Conservation (phyloP, 257 asterid species). For the Paraleonurus japonicus region DNA sequence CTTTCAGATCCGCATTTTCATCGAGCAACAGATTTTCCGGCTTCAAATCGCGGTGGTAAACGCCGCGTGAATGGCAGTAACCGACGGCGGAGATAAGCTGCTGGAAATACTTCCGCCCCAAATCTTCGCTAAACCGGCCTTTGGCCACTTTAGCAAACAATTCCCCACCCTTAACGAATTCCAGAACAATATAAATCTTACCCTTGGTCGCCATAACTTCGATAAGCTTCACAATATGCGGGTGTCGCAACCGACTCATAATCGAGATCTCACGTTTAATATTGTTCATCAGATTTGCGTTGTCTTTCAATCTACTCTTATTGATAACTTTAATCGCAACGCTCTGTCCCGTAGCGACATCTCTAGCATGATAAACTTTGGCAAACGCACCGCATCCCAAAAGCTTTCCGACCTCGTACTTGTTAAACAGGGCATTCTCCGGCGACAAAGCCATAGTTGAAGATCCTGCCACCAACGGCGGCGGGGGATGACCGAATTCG, state of each 20-base stretch:
- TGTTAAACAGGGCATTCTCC: conserved; percentile 57
- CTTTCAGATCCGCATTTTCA: conserved; percentile 74
- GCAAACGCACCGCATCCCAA: conserved; percentile 97
- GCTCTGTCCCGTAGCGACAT: conserved; percentile 60
- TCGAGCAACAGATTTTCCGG: conserved; percentile 84
- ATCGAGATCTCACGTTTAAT: conserved; percentile 76
- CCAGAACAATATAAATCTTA: conserved; percentile 71
- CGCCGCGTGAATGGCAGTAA: conserved; percentile 77
- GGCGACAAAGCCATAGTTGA: conserved; percentile 25
- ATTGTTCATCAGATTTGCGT: conserved; percentile 31
- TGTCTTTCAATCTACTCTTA: conserved; percentile 49
- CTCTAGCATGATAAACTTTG: conserved; percentile 85
- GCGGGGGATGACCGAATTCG: conserved; percentile 19
- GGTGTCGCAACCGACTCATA: conserved; percentile 67
- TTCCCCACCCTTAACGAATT: conserved; percentile 87
- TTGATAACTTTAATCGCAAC: conserved; percentile 71
- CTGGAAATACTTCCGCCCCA: conserved; percentile 66
- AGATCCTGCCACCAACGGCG: conserved; percentile 20
- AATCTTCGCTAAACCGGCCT: conserved; percentile 68
- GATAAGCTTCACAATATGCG: conserved; percentile 53
- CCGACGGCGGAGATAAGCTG: conserved; percentile 75
- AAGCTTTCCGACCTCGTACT: conserved; percentile 80
- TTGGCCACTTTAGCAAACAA: conserved; percentile 62
- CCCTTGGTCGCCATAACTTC: conserved; percentile 79
- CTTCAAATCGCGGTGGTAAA: conserved; percentile 84